Evolutionary conservation across 306 rosid genomes (phyloP).

Genomic region (Glycine tomentella): DNA sequence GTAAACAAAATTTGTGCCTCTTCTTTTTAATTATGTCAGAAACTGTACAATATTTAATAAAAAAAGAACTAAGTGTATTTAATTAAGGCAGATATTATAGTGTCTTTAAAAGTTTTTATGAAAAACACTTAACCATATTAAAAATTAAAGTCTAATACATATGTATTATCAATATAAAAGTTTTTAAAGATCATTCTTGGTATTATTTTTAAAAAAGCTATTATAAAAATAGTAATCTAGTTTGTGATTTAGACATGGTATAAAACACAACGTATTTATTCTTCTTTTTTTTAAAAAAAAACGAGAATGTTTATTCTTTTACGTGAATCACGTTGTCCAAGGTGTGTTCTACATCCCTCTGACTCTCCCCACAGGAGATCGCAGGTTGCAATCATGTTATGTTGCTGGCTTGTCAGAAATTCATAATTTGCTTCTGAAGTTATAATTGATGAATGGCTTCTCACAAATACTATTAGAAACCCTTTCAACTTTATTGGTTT

Average conservation of each 20-base stretch:
- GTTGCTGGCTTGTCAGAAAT: constrained; percentile 49
- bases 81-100: not conserved
- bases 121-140: too few relatives aligned
- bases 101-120: not conserved
- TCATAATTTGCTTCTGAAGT: constrained; percentile 43
- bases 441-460: constrained; percentile 28
- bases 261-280: too few relatives aligned
- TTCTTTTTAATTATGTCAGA: constrained; percentile 23
- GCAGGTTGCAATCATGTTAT: constrained; percentile 44
- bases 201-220: too few relatives aligned
- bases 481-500: constrained; percentile 26
- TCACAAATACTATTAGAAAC: constrained; percentile 1
- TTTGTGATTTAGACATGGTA: too few relatives aligned
- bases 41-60: constrained; percentile 15
- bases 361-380: constrained; percentile 20
- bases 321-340: constrained; percentile 34
- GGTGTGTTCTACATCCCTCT: constrained; percentile 30
- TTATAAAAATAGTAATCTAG: too few relatives aligned
- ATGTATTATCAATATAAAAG: too few relatives aligned
- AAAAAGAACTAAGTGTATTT: not conserved
- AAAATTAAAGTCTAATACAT: too few relatives aligned
- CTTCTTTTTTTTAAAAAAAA: too few relatives aligned
- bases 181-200: too few relatives aligned
- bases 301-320: not conserved
- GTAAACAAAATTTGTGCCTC: not conserved